phyloP scores from a whole-genome alignment of 78 protist species.

The Salpingoeca rosetta region DNA sequence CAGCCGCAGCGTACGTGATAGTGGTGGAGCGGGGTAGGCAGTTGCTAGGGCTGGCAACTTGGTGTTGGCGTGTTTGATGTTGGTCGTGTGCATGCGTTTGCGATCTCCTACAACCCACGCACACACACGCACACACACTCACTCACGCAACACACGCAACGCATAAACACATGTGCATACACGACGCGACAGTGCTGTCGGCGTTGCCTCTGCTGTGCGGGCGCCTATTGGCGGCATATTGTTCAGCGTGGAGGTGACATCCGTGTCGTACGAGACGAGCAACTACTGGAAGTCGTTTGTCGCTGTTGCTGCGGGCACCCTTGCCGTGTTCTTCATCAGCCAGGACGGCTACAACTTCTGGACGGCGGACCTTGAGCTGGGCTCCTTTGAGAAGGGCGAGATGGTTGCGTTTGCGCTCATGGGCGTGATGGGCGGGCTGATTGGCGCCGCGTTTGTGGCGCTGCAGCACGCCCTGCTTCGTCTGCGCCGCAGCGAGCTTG shows the following conservation, averaged over 20 bases:
- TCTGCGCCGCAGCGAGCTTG: background rate
- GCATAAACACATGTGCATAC: no score
- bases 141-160: no score
- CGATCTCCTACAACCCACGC: no score
- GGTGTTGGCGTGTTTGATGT: no score
- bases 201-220: background rate
- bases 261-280: background rate
- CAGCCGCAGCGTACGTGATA: background rate
- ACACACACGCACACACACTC: no score
- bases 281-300: conserved; percentile 1
- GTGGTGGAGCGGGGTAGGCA: no score
- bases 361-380: background rate
- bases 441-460: conserved; percentile 7
- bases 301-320: conserved; percentile 2
- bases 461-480: background rate
- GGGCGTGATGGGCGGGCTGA: conserved; percentile 3
- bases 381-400: background rate
- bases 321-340: background rate
- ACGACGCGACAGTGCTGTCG: no score
- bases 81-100: no score
- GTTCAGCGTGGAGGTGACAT: background rate
- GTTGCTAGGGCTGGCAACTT: no score
- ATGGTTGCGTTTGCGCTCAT: background rate
- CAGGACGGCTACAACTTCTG: background rate
- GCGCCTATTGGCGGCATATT: background rate